phyloP scores from a whole-genome alignment of 2,329 filamentous ascomycete genomes.

The Nothophaeocryptopus gaeumannii region DNA sequence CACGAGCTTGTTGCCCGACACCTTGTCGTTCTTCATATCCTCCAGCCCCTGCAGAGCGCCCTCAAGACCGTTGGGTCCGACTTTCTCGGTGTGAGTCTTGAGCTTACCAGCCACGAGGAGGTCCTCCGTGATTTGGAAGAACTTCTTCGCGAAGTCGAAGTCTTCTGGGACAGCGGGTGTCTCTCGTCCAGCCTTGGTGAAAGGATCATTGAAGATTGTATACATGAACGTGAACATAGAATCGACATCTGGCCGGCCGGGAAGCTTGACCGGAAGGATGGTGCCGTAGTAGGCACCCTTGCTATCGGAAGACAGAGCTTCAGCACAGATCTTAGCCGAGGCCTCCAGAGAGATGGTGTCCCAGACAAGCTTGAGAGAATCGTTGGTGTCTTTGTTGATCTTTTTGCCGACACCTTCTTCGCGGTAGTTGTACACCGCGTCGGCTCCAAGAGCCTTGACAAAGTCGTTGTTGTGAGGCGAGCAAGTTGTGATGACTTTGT shows the following conservation, averaged over 20 bases:
- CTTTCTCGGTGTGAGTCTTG: conserved; percentile 43
- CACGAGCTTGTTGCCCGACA: conserved; percentile 49
- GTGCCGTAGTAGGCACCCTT: conserved; percentile 24
- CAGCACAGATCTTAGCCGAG: conserved; percentile 26
- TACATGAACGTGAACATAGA: conserved; percentile 28
- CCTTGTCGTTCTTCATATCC: conserved; percentile 43
- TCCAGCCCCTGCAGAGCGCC: conserved; percentile 29
- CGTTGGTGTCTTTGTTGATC: conserved; percentile 38
- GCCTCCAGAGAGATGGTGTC: conserved; percentile 25
- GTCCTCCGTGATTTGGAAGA: conserved; percentile 39
- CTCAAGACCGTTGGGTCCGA: conserved; percentile 31
- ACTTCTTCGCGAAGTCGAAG: conserved; percentile 44
- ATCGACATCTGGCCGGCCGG: conserved; percentile 19
- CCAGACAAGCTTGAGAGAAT: conserved; percentile 25
- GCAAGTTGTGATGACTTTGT: conserved; percentile 45
- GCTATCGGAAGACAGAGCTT: conserved; percentile 23
- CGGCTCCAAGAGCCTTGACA: conserved; percentile 45
- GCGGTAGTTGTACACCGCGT: conserved; percentile 51
- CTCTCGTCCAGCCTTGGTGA: conserved; percentile 21
- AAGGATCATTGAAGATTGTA: conserved; percentile 28
- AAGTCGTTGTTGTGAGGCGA: conserved; percentile 51
- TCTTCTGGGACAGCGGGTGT: conserved; percentile 34
- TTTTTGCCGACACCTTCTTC: conserved; percentile 42
- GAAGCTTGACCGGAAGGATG: conserved; percentile 26
- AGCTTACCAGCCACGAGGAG: conserved; percentile 45